These are phyloP conservation scores for Apiotrichum veenhuisii DNA, from an alignment of 1,284 basidiomycete species.

Conservation along the genomic window DNA sequence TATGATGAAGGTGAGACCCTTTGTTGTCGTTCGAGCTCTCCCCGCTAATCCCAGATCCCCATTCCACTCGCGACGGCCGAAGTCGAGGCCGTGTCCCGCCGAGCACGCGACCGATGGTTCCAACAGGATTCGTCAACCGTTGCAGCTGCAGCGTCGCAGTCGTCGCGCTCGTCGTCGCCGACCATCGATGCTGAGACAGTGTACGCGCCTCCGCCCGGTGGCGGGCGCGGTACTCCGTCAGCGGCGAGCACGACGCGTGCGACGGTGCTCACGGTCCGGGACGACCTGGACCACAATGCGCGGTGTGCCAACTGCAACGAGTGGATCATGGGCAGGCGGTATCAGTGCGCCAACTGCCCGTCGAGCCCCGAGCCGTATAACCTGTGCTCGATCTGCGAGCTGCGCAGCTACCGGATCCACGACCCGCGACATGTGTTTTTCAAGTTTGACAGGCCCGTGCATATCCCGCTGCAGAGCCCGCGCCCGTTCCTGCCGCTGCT, in stretches of 20 bases:
- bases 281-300: slow-evolving; percentile 41
- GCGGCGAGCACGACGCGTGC: neutral
- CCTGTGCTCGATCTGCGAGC: slow-evolving; percentile 72
- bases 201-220: slow-evolving; percentile 26
- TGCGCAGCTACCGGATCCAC: slow-evolving; percentile 68
- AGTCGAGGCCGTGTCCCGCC: slow-evolving; percentile 67
- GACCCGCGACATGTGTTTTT: slow-evolving; percentile 80
- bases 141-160: slow-evolving; percentile 21
- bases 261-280: slow-evolving; percentile 14
- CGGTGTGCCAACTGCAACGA: slow-evolving; percentile 42
- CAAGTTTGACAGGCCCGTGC: slow-evolving; percentile 72
- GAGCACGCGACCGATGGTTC: slow-evolving; percentile 70
- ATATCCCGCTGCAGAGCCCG: slow-evolving; percentile 61
- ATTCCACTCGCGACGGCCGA: slow-evolving; percentile 69
- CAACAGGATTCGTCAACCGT: slow-evolving; percentile 63
- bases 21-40: neutral
- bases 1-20: slow-evolving; percentile 70
- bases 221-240: slow-evolving; percentile 1
- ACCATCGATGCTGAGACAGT: slow-evolving; percentile 46
- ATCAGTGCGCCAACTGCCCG: slow-evolving; percentile 51
- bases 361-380: slow-evolving; percentile 45
- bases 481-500: slow-evolving; percentile 65
- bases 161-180: slow-evolving; percentile 39
- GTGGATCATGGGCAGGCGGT: slow-evolving; percentile 48
- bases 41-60: slow-evolving; percentile 61